A percentile compares a stretch with the other conserved stretches of the same genome.
Conservation (phyloP, 495 filamentous ascomycete genomes). For the Lophium mytilinum region DNA sequence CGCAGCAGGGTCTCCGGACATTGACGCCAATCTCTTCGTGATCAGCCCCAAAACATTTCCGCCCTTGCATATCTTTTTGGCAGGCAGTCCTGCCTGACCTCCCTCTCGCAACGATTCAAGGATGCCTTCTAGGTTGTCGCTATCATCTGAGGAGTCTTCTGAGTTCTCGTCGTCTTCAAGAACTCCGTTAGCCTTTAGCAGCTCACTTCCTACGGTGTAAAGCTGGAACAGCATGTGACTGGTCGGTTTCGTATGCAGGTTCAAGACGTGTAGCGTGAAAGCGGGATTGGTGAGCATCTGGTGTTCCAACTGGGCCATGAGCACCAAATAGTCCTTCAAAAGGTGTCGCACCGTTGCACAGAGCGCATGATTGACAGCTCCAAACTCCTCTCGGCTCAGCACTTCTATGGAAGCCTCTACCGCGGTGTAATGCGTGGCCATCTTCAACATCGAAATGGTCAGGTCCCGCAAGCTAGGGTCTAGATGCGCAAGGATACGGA, state of each 20-base stretch:
- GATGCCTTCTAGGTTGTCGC: conserved; percentile 80
- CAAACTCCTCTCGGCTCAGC: conserved; percentile 86
- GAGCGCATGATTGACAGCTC: conserved; percentile 90
- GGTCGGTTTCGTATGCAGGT: conserved; percentile 82
- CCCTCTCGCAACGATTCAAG: conserved; percentile 73
- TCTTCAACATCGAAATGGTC: conserved; percentile 79
- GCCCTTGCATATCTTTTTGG: conserved; percentile 89
- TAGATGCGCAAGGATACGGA: conserved; percentile 70
- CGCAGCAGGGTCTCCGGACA: conserved; percentile 89
- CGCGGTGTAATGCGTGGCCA: conserved; percentile 88
- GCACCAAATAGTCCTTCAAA: conserved; percentile 84
- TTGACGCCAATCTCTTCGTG: conserved; percentile 71
- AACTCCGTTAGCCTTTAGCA: conserved; percentile 77
- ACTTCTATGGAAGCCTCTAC: conserved; percentile 90
- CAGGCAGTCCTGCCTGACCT: conserved; percentile 64
- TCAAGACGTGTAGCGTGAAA: conserved; percentile 87
- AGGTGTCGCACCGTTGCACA: conserved; percentile 88
- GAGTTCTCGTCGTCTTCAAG: conserved; percentile 64
- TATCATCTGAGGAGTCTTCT: conserved; percentile 74
- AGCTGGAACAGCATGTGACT: conserved; percentile 83
- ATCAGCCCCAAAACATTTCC: conserved; percentile 80
- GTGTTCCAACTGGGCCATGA: conserved; percentile 87
- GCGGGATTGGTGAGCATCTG: conserved; percentile 77
- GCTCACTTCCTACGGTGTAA: conserved; percentile 76
- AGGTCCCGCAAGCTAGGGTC: conserved; percentile 89